Base-by-base conservation (phyloP, 1,284 basidiomycete genomes). In the Golubevia pallescens region DNA sequence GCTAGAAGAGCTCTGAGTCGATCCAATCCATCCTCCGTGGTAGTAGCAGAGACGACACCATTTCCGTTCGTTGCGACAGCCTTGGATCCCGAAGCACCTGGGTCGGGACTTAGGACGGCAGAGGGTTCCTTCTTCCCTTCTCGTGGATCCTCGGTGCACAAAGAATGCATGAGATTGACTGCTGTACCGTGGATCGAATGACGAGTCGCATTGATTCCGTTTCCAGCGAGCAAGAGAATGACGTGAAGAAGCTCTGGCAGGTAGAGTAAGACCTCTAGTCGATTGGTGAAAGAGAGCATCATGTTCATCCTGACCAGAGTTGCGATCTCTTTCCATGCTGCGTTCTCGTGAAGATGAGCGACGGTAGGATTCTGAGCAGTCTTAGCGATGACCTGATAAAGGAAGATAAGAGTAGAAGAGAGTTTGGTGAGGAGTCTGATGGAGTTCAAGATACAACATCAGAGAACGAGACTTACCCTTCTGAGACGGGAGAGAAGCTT, bases 241-340 rank as follows among this genome's bases (percentile, higher is more conserved):
- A 80, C 66, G 62, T 81, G 79, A 34, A 81, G 62, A 58, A 78
- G 63, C 64, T 81, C 79, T 6, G 79, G 77, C 3, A 81, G 68
- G 55, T 75, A 81, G 20, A 80, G 58, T 14, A 78, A 65, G n/a
- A 74, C 68, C 60, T 81, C 79, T 58, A 78, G 67, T 6, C 74
- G 68, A 55, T 71, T 74, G 55, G 77, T 81, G 62, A 81, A 81
- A 4, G 79, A 79, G 19, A 81, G 72, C 51, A 80, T 73, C 74
- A 78, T 78, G 66, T 81, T 80, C 76, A 81, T 80, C 24, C 79
- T 67, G 32, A 77, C 69, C 59, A 81, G 66, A 59, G 79, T 81
- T 10, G 74, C 79, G 16, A 81, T 80, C 67, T 81, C 79, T 61
- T 79, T 78, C 79, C 79, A 81, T 19, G 76, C 77, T 1, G 70